Evolutionary conservation across 2,329 filamentous ascomycete species (phyloP).

Genomic region (Epichloe scottii): DNA sequence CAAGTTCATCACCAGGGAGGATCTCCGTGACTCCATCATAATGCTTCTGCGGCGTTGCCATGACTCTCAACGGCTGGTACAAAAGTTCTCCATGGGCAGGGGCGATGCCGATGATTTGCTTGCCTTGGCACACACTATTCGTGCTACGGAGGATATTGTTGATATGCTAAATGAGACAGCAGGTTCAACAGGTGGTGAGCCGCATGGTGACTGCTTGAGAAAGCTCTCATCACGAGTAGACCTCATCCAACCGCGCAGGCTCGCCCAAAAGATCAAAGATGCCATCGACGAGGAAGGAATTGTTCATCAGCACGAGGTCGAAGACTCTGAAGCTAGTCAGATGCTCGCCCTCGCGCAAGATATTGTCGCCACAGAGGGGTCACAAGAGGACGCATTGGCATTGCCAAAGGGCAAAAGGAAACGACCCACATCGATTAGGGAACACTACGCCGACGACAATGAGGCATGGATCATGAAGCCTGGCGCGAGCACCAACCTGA

Average conservation of each 20-base stretch:
- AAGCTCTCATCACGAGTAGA: slow-evolving; percentile 45
- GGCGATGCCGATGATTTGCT: slow-evolving; percentile 89
- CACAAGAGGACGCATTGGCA: slow-evolving; percentile 38
- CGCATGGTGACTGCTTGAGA: slow-evolving; percentile 24
- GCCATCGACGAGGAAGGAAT: slow-evolving; percentile 91
- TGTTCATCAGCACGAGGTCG: slow-evolving; percentile 63
- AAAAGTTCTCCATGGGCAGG: slow-evolving; percentile 85
- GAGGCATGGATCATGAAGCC: slow-evolving; percentile 55
- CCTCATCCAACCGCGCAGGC: slow-evolving; percentile 50
- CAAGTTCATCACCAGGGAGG: slow-evolving; percentile 52
- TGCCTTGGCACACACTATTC: slow-evolving; percentile 68
- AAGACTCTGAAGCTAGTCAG: slow-evolving; percentile 58
- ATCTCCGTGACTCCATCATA: slow-evolving; percentile 58
- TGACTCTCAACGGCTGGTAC: slow-evolving; percentile 79
- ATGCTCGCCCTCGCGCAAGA: slow-evolving; percentile 64
- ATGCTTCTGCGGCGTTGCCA: slow-evolving; percentile 60
- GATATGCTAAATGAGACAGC: slow-evolving; percentile 26
- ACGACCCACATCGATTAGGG: slow-evolving; percentile 33
- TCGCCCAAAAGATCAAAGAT: slow-evolving; percentile 58
- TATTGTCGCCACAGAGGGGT: slow-evolving; percentile 54
- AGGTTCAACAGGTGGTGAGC: slow-evolving; percentile 4
- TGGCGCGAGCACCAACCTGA: slow-evolving; percentile 53
- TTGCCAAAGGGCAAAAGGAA: slow-evolving; percentile 43
- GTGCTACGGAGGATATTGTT: slow-evolving; percentile 56
- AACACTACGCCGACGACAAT: slow-evolving; percentile 47